Conservation (phyloP, 805 yeast species). For the Saccharomycopsis javanensis region DNA sequence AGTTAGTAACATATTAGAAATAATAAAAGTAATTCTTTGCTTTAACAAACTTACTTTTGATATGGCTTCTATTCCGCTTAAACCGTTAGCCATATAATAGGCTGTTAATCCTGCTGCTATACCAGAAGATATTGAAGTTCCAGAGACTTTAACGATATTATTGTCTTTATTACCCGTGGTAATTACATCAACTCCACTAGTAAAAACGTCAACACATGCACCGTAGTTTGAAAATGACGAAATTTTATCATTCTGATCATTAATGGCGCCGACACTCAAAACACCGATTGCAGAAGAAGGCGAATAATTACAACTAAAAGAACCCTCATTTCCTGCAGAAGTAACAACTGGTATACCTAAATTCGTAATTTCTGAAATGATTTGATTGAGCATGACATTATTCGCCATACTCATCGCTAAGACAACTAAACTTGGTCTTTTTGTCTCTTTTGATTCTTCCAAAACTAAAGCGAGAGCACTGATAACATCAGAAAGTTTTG, state of each 20-base stretch:
- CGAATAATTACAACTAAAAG: conserved; percentile 36
- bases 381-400: conserved; percentile 34
- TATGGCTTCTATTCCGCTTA: conserved; percentile 28
- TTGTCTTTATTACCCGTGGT: conserved; percentile 31
- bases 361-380: conserved; percentile 29
- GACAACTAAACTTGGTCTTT: conserved; percentile 31
- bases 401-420: conserved; percentile 25
- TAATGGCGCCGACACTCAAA: conserved; percentile 34
- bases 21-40: not conserved
- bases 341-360: conserved; percentile 37
- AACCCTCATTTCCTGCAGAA: conserved; percentile 42
- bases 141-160: conserved; percentile 30
- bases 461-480: conserved; percentile 26
- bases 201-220: conserved; percentile 41
- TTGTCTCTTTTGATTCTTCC: conserved; percentile 24
- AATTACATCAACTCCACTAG: conserved; percentile 39
- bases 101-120: conserved; percentile 38
- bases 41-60: conserved; percentile 23
- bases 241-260: conserved; percentile 27
- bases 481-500: conserved; percentile 28
- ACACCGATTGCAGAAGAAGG: conserved; percentile 37
- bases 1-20: not conserved
- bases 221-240: conserved; percentile 40
- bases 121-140: conserved; percentile 43
- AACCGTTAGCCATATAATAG: conserved; percentile 34